Evolutionary conservation across 2,329 filamentous ascomycete genomes (phyloP), one percentile per base, ranked within the genome.

Genomic region (Phaeomoniella chlamydospora): DNA sequence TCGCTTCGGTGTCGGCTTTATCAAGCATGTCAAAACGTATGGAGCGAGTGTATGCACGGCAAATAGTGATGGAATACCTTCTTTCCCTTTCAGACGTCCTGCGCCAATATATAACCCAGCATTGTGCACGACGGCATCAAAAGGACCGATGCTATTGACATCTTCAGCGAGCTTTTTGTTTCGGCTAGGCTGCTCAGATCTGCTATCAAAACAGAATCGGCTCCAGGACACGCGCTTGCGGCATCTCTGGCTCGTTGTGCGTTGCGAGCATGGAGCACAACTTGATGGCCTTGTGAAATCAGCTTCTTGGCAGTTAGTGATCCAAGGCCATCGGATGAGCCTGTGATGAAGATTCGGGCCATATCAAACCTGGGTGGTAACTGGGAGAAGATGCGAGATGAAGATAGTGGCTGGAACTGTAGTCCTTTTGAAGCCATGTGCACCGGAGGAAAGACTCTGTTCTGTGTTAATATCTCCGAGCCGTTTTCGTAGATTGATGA

Each of bases 61-160:
- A 33, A 72, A 68, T 1, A 72, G 55, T 2, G 58, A 56, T 0
- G 68, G 63, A 15, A 71, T 55, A 6, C 59, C 61, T 29, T 70
- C 64, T 3, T 45, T 48, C 0, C 63, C 68, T 11, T 49, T 55
- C 38, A 62, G 62, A 36, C 46, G 52, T 40, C 52, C 59, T 30
- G 49, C 57, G 12, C 62, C 62, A 9, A 9, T 6, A 18, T 50
- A 51, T 37, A 63, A 65, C 2, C 69, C 71, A 0, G 72, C 72
- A 41, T 75, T 76, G 55, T 75, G 71, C 13, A 76, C 58, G 11
- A 76, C 56, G 15, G 60, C 58, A 46, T 76, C 72, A 46, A 69
- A 74, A 0, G 59, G 54, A 0, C 65, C 67, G 1, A 59, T 50
- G 26, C 54, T 52, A 49, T 71, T 69, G 36, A 68, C 63, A 36